phyloP scores from a whole-genome alignment of 164 flowering plant species.

The Berberis vulgaris region DNA sequence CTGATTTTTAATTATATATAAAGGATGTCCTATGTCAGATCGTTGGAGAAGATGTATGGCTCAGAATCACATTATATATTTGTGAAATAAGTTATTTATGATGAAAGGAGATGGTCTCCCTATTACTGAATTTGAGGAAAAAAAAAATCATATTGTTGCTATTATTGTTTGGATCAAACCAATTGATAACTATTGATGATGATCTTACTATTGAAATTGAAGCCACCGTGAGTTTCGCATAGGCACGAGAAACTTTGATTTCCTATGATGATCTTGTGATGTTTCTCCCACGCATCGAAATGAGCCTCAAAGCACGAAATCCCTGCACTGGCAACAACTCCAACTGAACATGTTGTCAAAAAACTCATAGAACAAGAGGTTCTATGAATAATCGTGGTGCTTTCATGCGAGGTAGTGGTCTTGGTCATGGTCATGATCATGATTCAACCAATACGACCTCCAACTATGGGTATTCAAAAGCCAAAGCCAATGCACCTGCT shows the following conservation, averaged over 20 bases:
- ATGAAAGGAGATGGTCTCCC: not conserved
- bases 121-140: not conserved
- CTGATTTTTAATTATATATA: no score
- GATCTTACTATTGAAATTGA: not conserved
- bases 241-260: not conserved
- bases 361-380: not conserved
- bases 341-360: not conserved
- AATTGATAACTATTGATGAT: not conserved
- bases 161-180: no score
- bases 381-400: not conserved
- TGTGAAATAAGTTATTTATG: not conserved
- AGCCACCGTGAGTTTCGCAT: not conserved
- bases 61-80: not conserved
- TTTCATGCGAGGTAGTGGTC: not conserved
- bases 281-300: not conserved
- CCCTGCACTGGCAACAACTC: not conserved
- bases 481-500: not conserved
- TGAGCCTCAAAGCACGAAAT: not conserved
- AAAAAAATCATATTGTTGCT: not conserved
- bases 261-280: not conserved
- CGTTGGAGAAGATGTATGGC: not conserved
- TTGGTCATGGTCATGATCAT: not conserved
- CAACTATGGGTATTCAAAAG: not conserved
- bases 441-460: not conserved
- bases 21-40: conserved; percentile 4